phyloP scores from a whole-genome alignment of 2,329 filamentous ascomycete genomes.

The Pezicula neosporulosa region DNA sequence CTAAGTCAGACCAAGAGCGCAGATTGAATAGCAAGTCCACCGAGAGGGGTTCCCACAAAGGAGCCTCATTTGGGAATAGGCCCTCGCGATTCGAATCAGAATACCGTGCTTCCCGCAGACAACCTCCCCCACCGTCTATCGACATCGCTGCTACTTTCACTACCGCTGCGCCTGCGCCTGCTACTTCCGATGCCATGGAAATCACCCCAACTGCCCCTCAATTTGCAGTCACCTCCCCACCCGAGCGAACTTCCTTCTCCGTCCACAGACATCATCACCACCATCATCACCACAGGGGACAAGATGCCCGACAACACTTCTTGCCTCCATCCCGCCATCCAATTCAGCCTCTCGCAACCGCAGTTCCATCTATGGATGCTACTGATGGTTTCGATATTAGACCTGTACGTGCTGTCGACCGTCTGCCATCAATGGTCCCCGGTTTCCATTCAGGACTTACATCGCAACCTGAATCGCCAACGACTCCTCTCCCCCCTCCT shows the following conservation, averaged over 20 bases:
- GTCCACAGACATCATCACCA: constrained; percentile 47
- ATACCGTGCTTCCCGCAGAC: constrained; percentile 64
- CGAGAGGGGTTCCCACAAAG: constrained; percentile 27
- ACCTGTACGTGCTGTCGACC: constrained; percentile 77
- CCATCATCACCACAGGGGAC: constrained; percentile 49
- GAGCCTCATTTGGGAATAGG: constrained; percentile 47
- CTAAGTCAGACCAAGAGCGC: constrained; percentile 43
- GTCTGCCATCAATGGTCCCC: constrained; percentile 77
- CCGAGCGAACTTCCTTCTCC: constrained; percentile 65
- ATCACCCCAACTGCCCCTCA: constrained; percentile 57
- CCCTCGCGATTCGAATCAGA: constrained; percentile 52
- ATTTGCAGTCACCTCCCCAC: constrained; percentile 66
- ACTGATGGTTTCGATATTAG: constrained; percentile 71
- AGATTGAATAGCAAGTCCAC: constrained; percentile 31
- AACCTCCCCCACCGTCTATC: constrained; percentile 80
- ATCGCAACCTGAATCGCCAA: constrained; percentile 91
- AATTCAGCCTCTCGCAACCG: constrained; percentile 65
- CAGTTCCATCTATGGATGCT: constrained; percentile 64
- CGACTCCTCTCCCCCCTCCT: constrained; percentile 72
- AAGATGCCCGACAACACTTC: constrained; percentile 47
- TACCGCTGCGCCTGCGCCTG: constrained; percentile 40
- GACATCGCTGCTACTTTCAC: constrained; percentile 64
- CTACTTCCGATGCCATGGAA: constrained; percentile 50
- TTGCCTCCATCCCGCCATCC: constrained; percentile 47
- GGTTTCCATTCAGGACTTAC: constrained; percentile 64